Conservation (phyloP, 192 early-diverging fungal genomes). For the Coemansia sp. region DNA sequence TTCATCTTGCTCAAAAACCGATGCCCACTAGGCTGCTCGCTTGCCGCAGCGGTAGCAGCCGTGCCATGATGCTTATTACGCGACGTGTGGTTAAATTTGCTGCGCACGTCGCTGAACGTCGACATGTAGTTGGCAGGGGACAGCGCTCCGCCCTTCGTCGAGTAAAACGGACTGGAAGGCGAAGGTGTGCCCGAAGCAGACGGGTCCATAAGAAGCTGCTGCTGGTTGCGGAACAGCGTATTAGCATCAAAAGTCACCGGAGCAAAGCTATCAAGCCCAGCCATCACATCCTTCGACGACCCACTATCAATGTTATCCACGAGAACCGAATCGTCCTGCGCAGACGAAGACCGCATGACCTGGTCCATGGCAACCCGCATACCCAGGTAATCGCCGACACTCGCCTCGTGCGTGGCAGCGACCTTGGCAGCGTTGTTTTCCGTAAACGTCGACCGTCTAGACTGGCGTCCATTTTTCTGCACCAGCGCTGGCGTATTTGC, state of each 20-base stretch:
- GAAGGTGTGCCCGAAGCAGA: background rate
- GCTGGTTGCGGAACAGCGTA: conserved; percentile 38
- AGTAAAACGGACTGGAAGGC: conserved; percentile 6
- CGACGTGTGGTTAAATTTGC: conserved; percentile 18
- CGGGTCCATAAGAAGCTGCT: conserved; percentile 14
- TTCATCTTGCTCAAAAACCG: conserved; percentile 49
- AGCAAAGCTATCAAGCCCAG: conserved; percentile 33
- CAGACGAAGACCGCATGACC: background rate
- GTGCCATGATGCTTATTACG: conserved; percentile 1
- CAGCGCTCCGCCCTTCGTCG: conserved; percentile 10
- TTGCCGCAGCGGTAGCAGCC: background rate
- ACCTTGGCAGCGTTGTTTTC: background rate
- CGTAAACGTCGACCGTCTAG: background rate
- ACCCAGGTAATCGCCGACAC: conserved; percentile 17
- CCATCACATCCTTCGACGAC: conserved; percentile 4
- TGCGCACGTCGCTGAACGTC: conserved; percentile 43
- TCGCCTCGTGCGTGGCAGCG: background rate
- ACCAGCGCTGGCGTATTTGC: background rate
- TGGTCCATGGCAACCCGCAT: conserved; percentile 11
- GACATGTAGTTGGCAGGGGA: conserved; percentile 42
- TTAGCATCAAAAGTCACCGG: conserved; percentile 41
- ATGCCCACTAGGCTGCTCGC: conserved; percentile 30
- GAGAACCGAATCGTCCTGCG: background rate
- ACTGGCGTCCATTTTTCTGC: conserved; percentile 1
- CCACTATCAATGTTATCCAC: background rate